Base-by-base conservation (phyloP, 768 basidiomycete genomes). In the Auriscalpium vulgare region DNA sequence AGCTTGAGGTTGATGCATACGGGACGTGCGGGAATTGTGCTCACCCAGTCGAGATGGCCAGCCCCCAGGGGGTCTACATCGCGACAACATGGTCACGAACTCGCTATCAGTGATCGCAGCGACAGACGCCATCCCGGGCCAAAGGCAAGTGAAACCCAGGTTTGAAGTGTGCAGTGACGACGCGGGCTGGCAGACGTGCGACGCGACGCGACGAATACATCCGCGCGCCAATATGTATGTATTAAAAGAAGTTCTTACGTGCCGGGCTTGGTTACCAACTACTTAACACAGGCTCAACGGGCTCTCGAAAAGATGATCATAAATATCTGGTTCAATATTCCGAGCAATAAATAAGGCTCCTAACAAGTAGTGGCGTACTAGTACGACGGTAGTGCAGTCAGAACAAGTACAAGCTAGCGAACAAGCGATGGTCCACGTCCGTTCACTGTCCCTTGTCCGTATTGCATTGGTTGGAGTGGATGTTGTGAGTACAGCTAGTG, bases 391-490 rank as follows among this genome's bases (percentile, higher is more conserved):
- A 19, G 14, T 59, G 37, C 53, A 59, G 57, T 35, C 37, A 65
- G 63, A 69, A 76, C 69, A 69, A 73, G 71, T 77, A 78, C 78
- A 80, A 74, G 68, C 43, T 68, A 76, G 72, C 74, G 75, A 77
- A 73, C 71, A 72, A 70, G 65, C 75, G 72, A 72, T 71, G 67
- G 71, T 76, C 77, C 75, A 71, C 69, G 79, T 80, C 78, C 79
- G 74, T 78, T 77, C 75, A 77, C 73, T 72, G 75, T 79, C 75
- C 78, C 71, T 59, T 66, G 69, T 71, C 66, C 72, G 69, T 62
- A 59, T 57, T 58, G 63, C 69, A 29, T 29, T 29, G 29, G 61
- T 67, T 56, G 65, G 62, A 56, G 63, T 55, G 59, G 67, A 62
- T 62, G 59, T 54, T 60, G 56, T 58, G 52, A 60, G 56, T 63